Evolutionary conservation across 2,329 filamentous ascomycete genomes (phyloP), one percentile per base, ranked within the genome.

Genomic region (Penicillium sp.): DNA sequence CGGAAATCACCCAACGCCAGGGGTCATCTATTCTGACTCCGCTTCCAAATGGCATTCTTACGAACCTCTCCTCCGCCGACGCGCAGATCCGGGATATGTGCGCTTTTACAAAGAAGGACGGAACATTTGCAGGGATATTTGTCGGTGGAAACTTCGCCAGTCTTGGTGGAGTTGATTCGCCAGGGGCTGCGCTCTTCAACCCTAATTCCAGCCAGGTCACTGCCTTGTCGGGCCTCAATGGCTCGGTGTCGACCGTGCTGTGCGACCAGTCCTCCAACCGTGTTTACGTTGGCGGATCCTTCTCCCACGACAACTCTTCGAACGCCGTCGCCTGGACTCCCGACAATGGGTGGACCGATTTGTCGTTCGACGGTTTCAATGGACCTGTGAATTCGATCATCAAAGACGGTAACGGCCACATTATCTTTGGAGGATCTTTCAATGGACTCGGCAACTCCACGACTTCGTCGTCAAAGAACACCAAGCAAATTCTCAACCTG

Each of bases 61-160:
- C 86, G 18, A 83, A 85, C 16, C 76, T 96, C 44, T 83, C 87
- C 47, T 80, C 84, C 36, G 87, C 91, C 40, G 90, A 97, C 72
- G 92, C 88, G 51, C 85, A 87, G 44, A 96, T 99, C 66, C 82
- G 86, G 66, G 81, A 90, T 58, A 94, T 99, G 88, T 99, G 94
- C 75, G 77, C 87, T 18, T 89, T 92, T 63, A 79, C 84, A 46
- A 75, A 80, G 62, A 78, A 80, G 51, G 81, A 89, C 70, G 88
- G 88, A 58, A 81, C 79, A 5, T 74, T 87, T 50, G 78, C 82
- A n/a, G 87, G 88, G 36, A 82, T 97, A 25, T 82, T 97, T 43
- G 81, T 99, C 14, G 94, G 89, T 50, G 94, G 94, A 43, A 97
- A 97, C 75, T 99, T 99, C 69, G 97, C 94, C 28, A 95, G 90